phyloP scores from a whole-genome alignment of 768 basidiomycete species.

The Podaxis sp. region DNA sequence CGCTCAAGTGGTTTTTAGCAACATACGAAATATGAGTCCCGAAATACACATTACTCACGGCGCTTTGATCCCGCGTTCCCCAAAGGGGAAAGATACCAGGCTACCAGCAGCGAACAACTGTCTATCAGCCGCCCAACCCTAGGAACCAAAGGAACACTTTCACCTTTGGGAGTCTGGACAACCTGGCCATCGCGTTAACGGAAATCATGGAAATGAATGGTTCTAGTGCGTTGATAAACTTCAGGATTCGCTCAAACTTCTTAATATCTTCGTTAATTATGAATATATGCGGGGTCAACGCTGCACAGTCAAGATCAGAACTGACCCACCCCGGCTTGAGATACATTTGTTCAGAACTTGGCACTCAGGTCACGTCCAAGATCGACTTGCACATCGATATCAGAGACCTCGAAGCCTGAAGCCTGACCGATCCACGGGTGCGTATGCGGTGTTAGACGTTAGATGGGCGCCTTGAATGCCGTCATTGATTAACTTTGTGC shows the following conservation, averaged over 20 bases:
- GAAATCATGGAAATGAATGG: conserved; percentile 30
- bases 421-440: conserved; percentile 31
- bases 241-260: conserved; percentile 30
- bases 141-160: background rate
- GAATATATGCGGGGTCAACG: background rate
- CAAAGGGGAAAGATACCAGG: too few relatives aligned
- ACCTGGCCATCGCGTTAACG: conserved; percentile 28
- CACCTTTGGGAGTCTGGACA: conserved; percentile 32
- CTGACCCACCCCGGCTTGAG: conserved; percentile 23
- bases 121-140: background rate
- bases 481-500: conserved; percentile 33
- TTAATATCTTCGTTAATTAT: conserved; percentile 30
- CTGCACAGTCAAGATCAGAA: background rate
- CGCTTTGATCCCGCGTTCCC: too few relatives aligned
- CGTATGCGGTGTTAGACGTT: conserved; percentile 31
- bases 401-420: conserved; percentile 29
- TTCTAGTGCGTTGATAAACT: conserved; percentile 29
- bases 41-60: too few relatives aligned
- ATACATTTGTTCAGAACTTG: conserved; percentile 33
- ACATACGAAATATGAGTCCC: too few relatives aligned
- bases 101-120: too few relatives aligned
- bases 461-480: conserved; percentile 34
- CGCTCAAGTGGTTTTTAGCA: background rate
- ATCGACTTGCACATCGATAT: conserved; percentile 33
- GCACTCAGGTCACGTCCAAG: conserved; percentile 28